Base-by-base conservation (phyloP, 768 basidiomycete genomes). In the Lentinula aciculospora region DNA sequence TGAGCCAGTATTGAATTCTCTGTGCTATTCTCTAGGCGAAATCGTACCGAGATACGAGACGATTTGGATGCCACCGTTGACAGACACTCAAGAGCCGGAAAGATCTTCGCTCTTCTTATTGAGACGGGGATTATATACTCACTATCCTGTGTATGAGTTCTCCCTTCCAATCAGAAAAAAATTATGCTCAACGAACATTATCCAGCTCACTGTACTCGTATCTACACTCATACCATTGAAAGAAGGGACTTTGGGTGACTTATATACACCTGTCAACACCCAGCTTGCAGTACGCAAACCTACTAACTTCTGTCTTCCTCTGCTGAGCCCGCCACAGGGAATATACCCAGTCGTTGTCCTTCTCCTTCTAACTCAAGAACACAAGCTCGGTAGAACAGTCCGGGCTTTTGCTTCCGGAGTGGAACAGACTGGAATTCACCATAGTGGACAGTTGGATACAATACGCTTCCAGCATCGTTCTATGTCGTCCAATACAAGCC, bases 241-340 rank as follows among this genome's bases (percentile, higher is more conserved):
- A 9, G 19, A 27, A 3, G 64, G 60, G 1, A 62, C 64, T 5
- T 29, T 64, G 15, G 64, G 64, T 1, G 62, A 63, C 28, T 32
- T 64, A 8, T 64, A 61, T 46, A 55, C 51, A 3, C 61, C 61
- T 1, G 55, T 62, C 10, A 58, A 59, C 32, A 40, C 59, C 21
- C 61, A 64, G 36, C 56, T 64, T 34, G 63, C 63, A 12, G 63
- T 64, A 44, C 27, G 39, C 37, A 23, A 39, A 6, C 31, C 40
- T 19, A 21, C 8, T 15, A 2, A 34, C 32, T 9, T 13, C 45
- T n/a, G n/a, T n/a, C n/a, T n/a, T 8, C 21, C 6, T 4, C 7
- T 1, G 23, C 40, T 42, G 29, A 25, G 10, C 17, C 13, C 13
- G 1, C 3, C 19, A 15, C 21, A 60, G 59, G 59, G 59, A 19